phyloP scores from a whole-genome alignment of 192 early-diverging fungal genomes.

The Rhizoclosmatium sp. region DNA sequence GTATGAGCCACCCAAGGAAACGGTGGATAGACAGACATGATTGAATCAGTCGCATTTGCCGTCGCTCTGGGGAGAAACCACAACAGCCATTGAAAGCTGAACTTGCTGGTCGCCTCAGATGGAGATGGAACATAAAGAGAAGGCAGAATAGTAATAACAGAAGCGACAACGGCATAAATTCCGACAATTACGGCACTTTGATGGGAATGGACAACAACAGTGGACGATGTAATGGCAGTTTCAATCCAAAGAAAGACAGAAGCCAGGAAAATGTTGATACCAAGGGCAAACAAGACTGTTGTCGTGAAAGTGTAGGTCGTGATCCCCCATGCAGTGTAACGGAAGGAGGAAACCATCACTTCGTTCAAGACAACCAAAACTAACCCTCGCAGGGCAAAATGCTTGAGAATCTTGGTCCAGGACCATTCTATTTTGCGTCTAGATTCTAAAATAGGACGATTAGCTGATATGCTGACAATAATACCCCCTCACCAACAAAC shows the following conservation, averaged over 20 bases:
- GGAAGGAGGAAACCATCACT: slow-evolving; percentile 1
- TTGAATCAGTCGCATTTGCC: neutral
- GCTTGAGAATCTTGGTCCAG: slow-evolving; percentile 41
- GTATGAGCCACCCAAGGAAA: slow-evolving; percentile 48
- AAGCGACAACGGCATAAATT: slow-evolving; percentile 23
- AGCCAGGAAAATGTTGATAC: slow-evolving; percentile 52
- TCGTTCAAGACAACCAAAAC: slow-evolving; percentile 45
- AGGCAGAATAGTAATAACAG: slow-evolving; percentile 32
- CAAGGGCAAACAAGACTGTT: slow-evolving; percentile 52
- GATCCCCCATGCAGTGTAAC: neutral
- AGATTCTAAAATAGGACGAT: neutral
- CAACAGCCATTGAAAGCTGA: slow-evolving; percentile 32
- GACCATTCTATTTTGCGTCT: slow-evolving; percentile 42
- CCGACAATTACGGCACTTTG: neutral
- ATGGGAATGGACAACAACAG: neutral
- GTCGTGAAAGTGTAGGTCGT: slow-evolving; percentile 6
- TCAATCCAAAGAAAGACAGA: slow-evolving; percentile 38
- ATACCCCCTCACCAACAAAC: slow-evolving; percentile 33
- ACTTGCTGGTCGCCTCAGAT: slow-evolving; percentile 17
- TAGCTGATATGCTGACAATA: neutral
- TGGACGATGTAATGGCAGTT: neutral
- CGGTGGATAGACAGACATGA: slow-evolving; percentile 44
- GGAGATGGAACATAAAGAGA: slow-evolving; percentile 27
- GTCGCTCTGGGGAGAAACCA: slow-evolving; percentile 38
- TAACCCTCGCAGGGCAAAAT: slow-evolving; percentile 46